A percentile compares a stretch with the other conserved stretches of the same genome.
Evolutionary conservation across 306 rosid species (phyloP).

Genomic region (Lathyrus aphaca): DNA sequence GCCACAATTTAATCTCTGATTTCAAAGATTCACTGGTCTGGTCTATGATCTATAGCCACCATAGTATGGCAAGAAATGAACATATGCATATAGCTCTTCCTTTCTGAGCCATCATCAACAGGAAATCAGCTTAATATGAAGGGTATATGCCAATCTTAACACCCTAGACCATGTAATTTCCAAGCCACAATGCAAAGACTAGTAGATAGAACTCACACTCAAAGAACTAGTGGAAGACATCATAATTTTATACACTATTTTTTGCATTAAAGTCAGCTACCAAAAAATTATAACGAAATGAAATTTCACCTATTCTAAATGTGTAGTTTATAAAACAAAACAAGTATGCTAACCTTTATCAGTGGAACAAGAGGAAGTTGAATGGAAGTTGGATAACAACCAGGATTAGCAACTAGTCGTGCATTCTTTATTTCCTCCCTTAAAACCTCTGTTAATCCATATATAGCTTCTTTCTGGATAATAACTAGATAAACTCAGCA

Average conservation of each 20-base stretch:
- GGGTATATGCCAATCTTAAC: no score
- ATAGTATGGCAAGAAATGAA: no score
- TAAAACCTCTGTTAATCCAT: conserved; percentile 89
- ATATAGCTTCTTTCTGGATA: conserved; percentile 85
- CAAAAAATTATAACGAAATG: background rate
- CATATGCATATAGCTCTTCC: no score
- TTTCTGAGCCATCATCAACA: no score
- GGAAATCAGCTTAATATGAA: no score
- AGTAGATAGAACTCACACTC: conserved; percentile 16
- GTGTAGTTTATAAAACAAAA: conserved; percentile 18
- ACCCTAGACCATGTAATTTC: background rate
- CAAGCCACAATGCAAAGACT: conserved; percentile 22
- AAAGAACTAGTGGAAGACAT: conserved; percentile 3
- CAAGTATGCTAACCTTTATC: conserved; percentile 64
- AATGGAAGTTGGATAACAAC: conserved; percentile 94
- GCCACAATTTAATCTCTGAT: no score
- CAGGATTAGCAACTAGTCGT: conserved; percentile 93
- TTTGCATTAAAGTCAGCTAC: background rate
- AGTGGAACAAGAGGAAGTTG: conserved; percentile 95
- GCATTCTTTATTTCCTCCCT: conserved; percentile 75
- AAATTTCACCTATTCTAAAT: conserved; percentile 13
- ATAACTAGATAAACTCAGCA: conserved; percentile 38
- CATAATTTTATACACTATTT: background rate
- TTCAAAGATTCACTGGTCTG: no score
- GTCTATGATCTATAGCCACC: no score